Percentiles rank a stretch among this genome's conserved stretches.
Conservation (phyloP, 1,139 yeast species). For the Scheffersomyces segobiensis region DNA sequence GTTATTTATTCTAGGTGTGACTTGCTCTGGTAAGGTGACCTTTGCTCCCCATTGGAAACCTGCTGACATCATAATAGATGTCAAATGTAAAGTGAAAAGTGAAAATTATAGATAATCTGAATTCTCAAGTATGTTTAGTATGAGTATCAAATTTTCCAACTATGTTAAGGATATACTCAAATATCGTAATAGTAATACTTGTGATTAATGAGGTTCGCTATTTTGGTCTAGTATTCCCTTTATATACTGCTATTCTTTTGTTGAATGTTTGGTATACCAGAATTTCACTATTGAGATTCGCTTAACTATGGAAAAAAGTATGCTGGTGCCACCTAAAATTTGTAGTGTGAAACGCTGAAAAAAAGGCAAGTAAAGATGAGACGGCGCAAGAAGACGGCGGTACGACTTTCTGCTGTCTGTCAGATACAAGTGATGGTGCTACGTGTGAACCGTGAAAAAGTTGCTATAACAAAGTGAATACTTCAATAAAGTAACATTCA, state of each 20-base stretch:
- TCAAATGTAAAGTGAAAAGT: background rate
- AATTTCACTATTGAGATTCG: background rate
- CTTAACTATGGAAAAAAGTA: background rate
- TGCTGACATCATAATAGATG: constrained; percentile 24
- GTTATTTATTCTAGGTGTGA: background rate
- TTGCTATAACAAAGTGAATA: background rate
- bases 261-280: background rate
- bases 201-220: background rate
- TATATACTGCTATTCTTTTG: background rate
- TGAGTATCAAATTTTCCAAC: background rate
- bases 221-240: background rate
- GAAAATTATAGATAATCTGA: background rate
- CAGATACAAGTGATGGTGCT: background rate
- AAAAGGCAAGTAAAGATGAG: background rate
- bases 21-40: constrained; percentile 6
- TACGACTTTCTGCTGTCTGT: background rate
- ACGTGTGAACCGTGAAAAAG: background rate
- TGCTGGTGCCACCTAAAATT: background rate
- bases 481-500: background rate
- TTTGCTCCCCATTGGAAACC: constrained; percentile 38
- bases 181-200: background rate
- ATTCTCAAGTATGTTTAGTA: background rate
- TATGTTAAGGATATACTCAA: background rate
- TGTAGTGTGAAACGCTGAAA: background rate
- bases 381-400: background rate